phyloP scores from a whole-genome alignment of 257 asterid genomes.

The Solanum corneliomulleri region DNA sequence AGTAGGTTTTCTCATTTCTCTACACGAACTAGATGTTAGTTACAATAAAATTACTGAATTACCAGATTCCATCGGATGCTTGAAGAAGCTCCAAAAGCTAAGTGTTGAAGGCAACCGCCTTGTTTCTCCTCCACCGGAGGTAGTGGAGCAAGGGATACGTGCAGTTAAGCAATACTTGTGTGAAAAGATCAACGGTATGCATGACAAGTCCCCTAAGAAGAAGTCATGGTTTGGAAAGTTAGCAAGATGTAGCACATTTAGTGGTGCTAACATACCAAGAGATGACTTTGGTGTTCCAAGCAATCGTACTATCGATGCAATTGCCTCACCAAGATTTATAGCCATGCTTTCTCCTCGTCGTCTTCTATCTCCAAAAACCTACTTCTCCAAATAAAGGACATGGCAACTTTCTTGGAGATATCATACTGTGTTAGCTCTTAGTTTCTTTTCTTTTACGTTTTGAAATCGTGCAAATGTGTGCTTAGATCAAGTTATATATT shows the following conservation, averaged over 20 bases:
- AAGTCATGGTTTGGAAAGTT: conserved; percentile 75
- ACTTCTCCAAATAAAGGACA: conserved; percentile 32
- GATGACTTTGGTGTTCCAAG: conserved; percentile 14
- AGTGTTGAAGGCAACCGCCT: conserved; percentile 74
- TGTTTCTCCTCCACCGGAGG: conserved; percentile 51
- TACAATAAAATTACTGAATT: conserved; percentile 54
- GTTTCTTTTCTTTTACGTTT: not conserved
- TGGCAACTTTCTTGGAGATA: not conserved
- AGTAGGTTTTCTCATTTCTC: conserved; percentile 67
- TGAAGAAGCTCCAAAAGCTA: conserved; percentile 62
- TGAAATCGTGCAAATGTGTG: not conserved
- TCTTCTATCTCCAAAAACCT: conserved; percentile 47
- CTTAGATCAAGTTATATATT: not conserved
- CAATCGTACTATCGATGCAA: conserved; percentile 24
- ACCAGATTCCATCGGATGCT: conserved; percentile 74
- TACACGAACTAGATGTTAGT: conserved; percentile 68
- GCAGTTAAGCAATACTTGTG: conserved; percentile 51
- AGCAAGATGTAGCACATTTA: conserved; percentile 58
- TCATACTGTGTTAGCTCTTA: not conserved
- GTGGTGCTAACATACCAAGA: conserved; percentile 22
- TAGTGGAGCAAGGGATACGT: conserved; percentile 55
- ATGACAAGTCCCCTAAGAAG: conserved; percentile 22
- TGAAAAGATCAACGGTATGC: conserved; percentile 46
- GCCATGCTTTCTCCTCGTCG: conserved; percentile 64
- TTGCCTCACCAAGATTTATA: conserved; percentile 52